Percentiles rank a stretch among this genome's conserved stretches.
phyloP scores from a whole-genome alignment of 1,284 basidiomycete species.

The Ustilago lituana region DNA sequence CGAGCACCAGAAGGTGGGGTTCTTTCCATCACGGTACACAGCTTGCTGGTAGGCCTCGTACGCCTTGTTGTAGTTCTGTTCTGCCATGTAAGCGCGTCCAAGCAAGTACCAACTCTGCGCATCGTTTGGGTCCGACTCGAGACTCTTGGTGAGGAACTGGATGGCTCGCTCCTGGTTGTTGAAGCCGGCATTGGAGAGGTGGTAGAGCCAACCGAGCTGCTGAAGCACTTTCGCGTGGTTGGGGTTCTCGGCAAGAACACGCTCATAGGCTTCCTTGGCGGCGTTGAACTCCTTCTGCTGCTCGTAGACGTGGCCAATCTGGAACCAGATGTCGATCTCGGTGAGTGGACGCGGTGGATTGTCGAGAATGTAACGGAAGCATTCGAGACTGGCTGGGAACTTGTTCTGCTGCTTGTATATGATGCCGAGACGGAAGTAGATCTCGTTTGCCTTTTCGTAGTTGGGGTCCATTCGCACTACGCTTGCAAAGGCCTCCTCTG shows the following conservation, averaged over 20 bases:
- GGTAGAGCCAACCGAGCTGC: constrained; percentile 96
- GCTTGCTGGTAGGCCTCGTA: constrained; percentile 99
- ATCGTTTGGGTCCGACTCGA: constrained; percentile 82
- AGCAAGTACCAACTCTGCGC: constrained; percentile 99
- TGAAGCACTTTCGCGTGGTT: constrained; percentile 96
- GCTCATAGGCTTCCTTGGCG: constrained; percentile 95
- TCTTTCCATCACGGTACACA: constrained; percentile 96
- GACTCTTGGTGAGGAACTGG: constrained; percentile 87
- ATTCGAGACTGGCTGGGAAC: constrained; percentile 70
- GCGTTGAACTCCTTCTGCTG: constrained; percentile 91
- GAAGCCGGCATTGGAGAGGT: constrained; percentile 91
- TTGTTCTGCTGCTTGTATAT: constrained; percentile 99
- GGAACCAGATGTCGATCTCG: constrained; percentile 99
- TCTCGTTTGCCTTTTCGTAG: constrained; percentile 99
- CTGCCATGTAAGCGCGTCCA: constrained; percentile 97
- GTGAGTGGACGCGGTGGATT: constrained; percentile 95
- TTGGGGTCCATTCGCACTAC: constrained; percentile 97
- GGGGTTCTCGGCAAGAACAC: constrained; percentile 92
- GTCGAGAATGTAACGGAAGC: constrained; percentile 91
- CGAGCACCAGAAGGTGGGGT: constrained; percentile 99
- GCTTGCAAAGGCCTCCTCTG: constrained; percentile 96
- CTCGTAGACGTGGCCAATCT: constrained; percentile 98
- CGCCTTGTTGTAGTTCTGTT: constrained; percentile 99
- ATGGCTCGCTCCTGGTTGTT: constrained; percentile 95
- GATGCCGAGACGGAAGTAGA: constrained; percentile 96